phyloP scores from a whole-genome alignment of 108 stramenopile species.

The Aurantiochytrium sp. region DNA sequence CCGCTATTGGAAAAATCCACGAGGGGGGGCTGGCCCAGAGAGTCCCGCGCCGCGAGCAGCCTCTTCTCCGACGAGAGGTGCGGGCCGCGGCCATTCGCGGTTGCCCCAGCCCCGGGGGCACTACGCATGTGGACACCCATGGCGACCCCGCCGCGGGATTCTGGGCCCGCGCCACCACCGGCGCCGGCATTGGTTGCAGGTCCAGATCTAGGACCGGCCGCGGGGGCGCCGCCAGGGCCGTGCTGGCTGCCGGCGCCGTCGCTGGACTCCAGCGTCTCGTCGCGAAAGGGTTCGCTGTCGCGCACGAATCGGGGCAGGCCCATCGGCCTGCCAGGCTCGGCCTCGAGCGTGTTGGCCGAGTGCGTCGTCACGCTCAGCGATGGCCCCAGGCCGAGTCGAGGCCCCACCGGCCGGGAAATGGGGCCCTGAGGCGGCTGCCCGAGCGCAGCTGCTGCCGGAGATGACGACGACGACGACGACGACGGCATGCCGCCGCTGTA shows the following conservation, averaged over 20 bases:
- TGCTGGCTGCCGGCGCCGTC: background rate
- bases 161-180: no score
- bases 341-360: background rate
- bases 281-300: background rate
- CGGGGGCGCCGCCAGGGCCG: background rate
- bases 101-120: no score
- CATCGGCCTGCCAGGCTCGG: background rate
- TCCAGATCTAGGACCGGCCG: no score
- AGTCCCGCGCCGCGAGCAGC: background rate
- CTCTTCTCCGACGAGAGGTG: background rate
- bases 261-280: background rate
- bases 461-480: no score
- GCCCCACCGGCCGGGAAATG: no score
- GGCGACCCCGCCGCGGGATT: no score
- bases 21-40: background rate
- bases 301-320: background rate
- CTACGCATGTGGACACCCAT: no score
- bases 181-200: no score
- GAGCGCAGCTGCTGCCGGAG: no score
- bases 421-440: no score
- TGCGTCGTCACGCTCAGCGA: background rate
- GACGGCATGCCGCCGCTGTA: no score
- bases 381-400: background rate
- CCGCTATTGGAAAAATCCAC: background rate
- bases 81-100: no score